Evolutionary conservation across 805 yeast species (phyloP).

Genomic region (Nakazawaea molendinolei): DNA sequence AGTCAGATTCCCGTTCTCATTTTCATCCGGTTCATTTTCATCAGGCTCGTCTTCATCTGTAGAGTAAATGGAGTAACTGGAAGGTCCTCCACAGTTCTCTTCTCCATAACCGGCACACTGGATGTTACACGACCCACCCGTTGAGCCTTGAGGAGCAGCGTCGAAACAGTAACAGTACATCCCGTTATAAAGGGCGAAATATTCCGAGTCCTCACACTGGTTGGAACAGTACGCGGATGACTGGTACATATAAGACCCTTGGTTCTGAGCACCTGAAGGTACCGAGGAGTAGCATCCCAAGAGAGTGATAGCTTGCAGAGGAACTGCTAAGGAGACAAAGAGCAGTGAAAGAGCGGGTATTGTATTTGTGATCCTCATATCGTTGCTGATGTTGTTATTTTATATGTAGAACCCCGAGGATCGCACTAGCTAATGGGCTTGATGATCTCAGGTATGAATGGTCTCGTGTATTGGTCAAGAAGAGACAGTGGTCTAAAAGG

Average conservation of each 20-base stretch:
- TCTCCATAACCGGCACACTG: slow-evolving; percentile 54
- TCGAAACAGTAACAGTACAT: slow-evolving; percentile 63
- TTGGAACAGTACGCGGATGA: slow-evolving; percentile 50
- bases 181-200: slow-evolving; percentile 49
- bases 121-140: slow-evolving; percentile 32
- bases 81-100: slow-evolving; percentile 54
- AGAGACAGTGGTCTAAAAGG: too few species aligned
- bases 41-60: slow-evolving; percentile 20
- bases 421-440: too few species aligned
- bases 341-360: too few species aligned
- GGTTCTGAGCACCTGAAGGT: slow-evolving; percentile 26
- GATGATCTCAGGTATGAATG: too few species aligned
- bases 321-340: too few species aligned
- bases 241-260: slow-evolving; percentile 51
- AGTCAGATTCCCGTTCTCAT: too few species aligned
- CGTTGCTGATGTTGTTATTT: too few species aligned
- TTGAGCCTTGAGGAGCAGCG: slow-evolving; percentile 25
- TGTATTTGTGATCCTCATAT: too few species aligned
- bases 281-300: slow-evolving; percentile 33
- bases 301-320: too few species aligned
- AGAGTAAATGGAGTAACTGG: slow-evolving; percentile 39
- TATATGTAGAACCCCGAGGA: too few species aligned
- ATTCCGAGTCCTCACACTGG: slow-evolving; percentile 38
- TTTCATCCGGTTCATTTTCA: slow-evolving; percentile 4
- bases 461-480: too few species aligned